Conservation (phyloP, 2,329 filamentous ascomycete species). For the Botrytis medusae region DNA sequence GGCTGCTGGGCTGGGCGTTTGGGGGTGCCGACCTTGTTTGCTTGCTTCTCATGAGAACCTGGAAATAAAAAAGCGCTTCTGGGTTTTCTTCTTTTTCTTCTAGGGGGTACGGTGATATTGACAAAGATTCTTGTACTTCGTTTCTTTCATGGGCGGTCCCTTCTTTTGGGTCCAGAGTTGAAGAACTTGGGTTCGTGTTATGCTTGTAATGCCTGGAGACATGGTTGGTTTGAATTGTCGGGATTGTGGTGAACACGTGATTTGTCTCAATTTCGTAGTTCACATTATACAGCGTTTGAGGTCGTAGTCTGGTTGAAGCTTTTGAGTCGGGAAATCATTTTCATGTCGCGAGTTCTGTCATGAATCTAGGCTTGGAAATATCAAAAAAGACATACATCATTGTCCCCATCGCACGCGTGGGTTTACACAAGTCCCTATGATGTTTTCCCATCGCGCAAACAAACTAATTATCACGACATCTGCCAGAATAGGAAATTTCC, state of each 20-base stretch:
- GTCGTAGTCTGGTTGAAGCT: neutral
- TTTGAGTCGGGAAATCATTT: neutral
- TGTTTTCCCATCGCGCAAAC: slow-evolving; percentile 12
- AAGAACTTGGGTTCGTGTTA: neutral
- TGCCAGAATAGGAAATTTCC: slow-evolving; percentile 25
- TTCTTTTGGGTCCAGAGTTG: slow-evolving; percentile 2
- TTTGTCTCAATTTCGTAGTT: neutral
- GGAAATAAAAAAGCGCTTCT: neutral
- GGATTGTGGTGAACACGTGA: slow-evolving; percentile 12
- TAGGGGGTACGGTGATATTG: neutral
- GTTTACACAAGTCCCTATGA: neutral
- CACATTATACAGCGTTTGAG: neutral
- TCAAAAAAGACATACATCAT: no score
- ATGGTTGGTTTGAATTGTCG: slow-evolving; percentile 1
- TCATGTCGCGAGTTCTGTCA: neutral
- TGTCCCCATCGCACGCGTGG: neutral
- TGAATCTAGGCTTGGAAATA: neutral
- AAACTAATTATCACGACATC: slow-evolving; percentile 30
- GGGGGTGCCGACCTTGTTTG: neutral
- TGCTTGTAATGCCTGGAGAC: neutral
- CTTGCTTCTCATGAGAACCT: neutral
- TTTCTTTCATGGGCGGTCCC: neutral
- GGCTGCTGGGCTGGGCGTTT: neutral
- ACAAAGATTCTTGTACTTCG: neutral
- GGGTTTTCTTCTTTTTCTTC: neutral